Evolutionary conservation across 73 alveolate genomes (phyloP), one percentile per base, ranked within the genome.

Genomic region (Tetrahymena thermophila): DNA sequence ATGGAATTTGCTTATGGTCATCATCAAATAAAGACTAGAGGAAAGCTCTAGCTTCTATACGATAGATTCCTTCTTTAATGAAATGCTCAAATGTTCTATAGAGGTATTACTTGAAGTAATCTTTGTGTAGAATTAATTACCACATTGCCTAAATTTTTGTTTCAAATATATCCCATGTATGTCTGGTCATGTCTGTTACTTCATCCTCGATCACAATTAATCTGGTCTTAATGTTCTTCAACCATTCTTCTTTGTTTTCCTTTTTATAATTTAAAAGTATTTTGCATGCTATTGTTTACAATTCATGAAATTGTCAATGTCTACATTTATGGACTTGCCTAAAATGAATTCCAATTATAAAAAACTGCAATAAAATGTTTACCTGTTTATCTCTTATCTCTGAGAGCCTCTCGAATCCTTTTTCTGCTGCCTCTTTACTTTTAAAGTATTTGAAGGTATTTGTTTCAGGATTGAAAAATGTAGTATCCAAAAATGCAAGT

Each of bases 1-100:
- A 25, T 8, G 95, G 94, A 13, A 97, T 31, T 25, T 94, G 95
- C 43, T 85, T 94, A 23, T 94, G 95, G 56, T 94, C 96, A 43
- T 95, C 96, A 35, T 96, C 97, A 25, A 95, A 84, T 4, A 95
- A 31, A 1, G 89, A 71, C 31, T 71, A 71, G 89, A 71, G 89
- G 89, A 71, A 71, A n/a, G 89, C 89, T 71, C 89, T 71, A 28
- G 89, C 89, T 71, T 71, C 89, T 9, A 71, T 71, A 71, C 89
- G 89, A 71, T 71, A 71, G 37, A 71, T 71, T 19, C 89, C 89
- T 71, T 71, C 89, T 19, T 34, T 71, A 71, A 71, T 71, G 37
- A 71, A 71, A 11, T 71, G 89, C 37, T 71, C 89, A 71, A 71
- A 71, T 71, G 89, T 71, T 71, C 89, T 71, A 13, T 71, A 71